A percentile compares a stretch with the other conserved stretches of the same genome.
Evolutionary conservation across 2,329 filamentous ascomycete species (phyloP).

Genomic region (Orbilia oligospora): DNA sequence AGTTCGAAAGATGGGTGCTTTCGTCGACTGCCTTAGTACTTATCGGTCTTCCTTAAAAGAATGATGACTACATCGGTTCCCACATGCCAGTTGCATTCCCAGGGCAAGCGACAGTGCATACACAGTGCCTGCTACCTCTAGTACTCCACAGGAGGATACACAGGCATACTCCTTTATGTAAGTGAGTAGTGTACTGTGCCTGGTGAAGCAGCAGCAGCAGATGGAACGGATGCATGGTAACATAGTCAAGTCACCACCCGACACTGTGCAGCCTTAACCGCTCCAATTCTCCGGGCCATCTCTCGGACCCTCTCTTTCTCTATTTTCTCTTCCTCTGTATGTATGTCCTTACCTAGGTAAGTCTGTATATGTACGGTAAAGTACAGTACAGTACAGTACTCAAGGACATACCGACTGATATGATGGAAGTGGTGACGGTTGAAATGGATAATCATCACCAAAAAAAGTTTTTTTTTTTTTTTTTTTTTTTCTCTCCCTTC

Average conservation of each 20-base stretch:
- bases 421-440: too few relatives aligned
- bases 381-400: too few relatives aligned
- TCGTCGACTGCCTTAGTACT: constrained; percentile 40
- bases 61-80: constrained; percentile 13
- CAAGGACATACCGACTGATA: too few relatives aligned
- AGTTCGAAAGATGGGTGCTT: constrained; percentile 39
- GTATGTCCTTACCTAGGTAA: too few relatives aligned
- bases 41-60: constrained; percentile 42
- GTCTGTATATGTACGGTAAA: too few relatives aligned
- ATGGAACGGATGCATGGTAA: not conserved
- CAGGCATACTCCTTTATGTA: not conserved
- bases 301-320: not conserved
- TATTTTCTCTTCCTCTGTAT: not conserved
- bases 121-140: too few relatives aligned
- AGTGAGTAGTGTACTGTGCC: not conserved
- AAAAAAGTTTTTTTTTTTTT: not conserved
- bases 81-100: constrained; percentile 15
- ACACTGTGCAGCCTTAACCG: constrained; percentile 20
- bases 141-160: too few relatives aligned
- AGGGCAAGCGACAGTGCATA: constrained; percentile 1
- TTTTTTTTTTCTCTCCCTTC: not conserved
- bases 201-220: constrained; percentile 21
- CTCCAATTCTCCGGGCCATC: constrained; percentile 29
- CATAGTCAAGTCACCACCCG: constrained; percentile 5
- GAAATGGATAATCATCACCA: not conserved